Base-by-base conservation (phyloP, 1,139 yeast genomes). In the Petasospora fabianii region DNA sequence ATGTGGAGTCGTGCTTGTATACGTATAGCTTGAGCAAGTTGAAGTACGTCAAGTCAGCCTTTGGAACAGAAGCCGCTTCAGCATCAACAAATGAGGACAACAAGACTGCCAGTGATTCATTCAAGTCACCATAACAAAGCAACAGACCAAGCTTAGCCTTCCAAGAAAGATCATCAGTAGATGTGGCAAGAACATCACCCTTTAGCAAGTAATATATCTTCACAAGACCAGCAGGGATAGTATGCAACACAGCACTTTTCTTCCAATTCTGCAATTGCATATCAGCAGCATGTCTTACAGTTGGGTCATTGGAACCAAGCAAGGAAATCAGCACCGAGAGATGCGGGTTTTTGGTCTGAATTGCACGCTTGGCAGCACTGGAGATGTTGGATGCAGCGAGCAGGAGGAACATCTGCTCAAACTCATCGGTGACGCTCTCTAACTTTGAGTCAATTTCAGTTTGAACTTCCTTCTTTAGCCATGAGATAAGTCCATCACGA, bases 191-290 rank as follows among this genome's bases (percentile, higher is more conserved):
- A 5, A 66, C 61, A 3, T 71, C 65, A 4, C 95, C 95, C 2
- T 84, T 66, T 16, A 90, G 65, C 4, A 90, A 62, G 47, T 77
- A 76, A 58, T 81, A 83, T 1, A 86, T 68, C 43, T 77, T 76
- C 6, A 77, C 56, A 20, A 85, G 60, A 6, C 73, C 63, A 1
- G 39, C 42, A 1, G 94, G 88, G 34, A 84, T 72, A 9, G 62
- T 60, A 6, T 60, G 56, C 3, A 67, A 32, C 0, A 68, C 50
- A 5, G 69, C 60, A n/a, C 63, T 62, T 2, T 61, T 61, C 12
- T 58, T 56, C 97, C 97, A 90, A 35, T 72, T 76, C 3, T 65
- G 62, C 17, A 90, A 60, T 58, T 88, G 96, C 27, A 64, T 61
- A 6, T 56, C 50, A 0, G 96, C 90, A 39, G 77, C 65, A 1